Percentiles rank a stretch among this genome's conserved stretches.
Conservation (phyloP, 768 basidiomycete species). For the Suillus plorans region DNA sequence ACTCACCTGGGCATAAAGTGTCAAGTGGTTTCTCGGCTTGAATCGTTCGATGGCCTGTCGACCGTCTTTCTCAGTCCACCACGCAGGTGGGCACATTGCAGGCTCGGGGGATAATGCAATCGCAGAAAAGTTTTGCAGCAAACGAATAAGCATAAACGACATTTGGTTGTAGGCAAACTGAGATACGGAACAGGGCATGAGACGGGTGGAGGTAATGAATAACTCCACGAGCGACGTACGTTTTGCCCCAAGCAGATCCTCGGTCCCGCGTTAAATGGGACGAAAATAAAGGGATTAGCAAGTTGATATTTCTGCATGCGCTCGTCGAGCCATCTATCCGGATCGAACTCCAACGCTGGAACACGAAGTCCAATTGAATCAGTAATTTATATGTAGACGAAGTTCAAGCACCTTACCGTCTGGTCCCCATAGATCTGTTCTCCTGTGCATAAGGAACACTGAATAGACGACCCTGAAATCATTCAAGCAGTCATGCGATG, state of each 20-base stretch:
- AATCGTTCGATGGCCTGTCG: constrained; percentile 27
- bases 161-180: constrained; percentile 35
- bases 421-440: constrained; percentile 37
- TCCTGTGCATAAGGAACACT: constrained; percentile 34
- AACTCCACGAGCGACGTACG: constrained; percentile 15
- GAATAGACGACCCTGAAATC: constrained; percentile 23
- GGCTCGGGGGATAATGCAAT: constrained; percentile 25
- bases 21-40: constrained; percentile 26
- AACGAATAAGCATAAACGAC: constrained; percentile 29
- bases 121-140: constrained; percentile 28
- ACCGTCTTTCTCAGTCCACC: constrained; percentile 25
- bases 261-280: constrained; percentile 43
- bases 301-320: constrained; percentile 32
- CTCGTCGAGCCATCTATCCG: constrained; percentile 41
- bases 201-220: constrained; percentile 5
- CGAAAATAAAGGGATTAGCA: constrained; percentile 41
- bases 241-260: constrained; percentile 37
- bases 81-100: constrained; percentile 20
- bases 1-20: constrained; percentile 37
- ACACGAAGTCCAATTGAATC: background rate
- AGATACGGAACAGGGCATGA: constrained; percentile 11
- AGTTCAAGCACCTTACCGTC: constrained; percentile 19
- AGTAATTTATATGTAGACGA: background rate
- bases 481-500: background rate
- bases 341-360: constrained; percentile 33